Conservation (phyloP, 768 basidiomycete genomes). For the Cyclocybe aegerita region DNA sequence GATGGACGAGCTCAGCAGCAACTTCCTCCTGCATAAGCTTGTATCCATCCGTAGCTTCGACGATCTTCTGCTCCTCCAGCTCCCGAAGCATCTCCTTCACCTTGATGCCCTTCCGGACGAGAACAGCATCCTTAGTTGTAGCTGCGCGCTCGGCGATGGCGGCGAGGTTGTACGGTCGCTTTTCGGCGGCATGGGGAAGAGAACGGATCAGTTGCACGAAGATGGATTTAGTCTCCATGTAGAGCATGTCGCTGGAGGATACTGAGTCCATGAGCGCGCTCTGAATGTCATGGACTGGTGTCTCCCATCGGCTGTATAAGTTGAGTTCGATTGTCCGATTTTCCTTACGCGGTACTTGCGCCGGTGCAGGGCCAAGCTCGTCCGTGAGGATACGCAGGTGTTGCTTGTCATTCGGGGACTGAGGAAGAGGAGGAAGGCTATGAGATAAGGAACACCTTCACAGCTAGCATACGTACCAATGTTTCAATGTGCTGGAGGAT, state of each 20-base stretch:
- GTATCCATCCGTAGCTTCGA: constrained; percentile 81
- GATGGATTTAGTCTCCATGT: constrained; percentile 99
- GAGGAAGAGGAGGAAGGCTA: constrained; percentile 5
- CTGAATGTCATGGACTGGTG: constrained; percentile 96
- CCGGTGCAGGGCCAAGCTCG: constrained; percentile 90
- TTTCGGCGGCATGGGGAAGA: constrained; percentile 79
- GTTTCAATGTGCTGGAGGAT: constrained; percentile 94
- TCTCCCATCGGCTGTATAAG: constrained; percentile 98
- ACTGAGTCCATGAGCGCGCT: constrained; percentile 96
- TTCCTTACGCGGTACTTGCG: constrained; percentile 97
- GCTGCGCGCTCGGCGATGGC: constrained; percentile 93
- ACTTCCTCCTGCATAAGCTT: constrained; percentile 98
- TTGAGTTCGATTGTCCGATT: constrained; percentile 91
- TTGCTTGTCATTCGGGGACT: constrained; percentile 98
- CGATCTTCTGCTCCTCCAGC: constrained; percentile 85
- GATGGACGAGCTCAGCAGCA: constrained; percentile 89
- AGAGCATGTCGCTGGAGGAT: constrained; percentile 96
- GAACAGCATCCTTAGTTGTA: constrained; percentile 93
- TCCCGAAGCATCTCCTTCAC: constrained; percentile 99
- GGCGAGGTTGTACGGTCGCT: constrained; percentile 85
- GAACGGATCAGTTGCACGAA: constrained; percentile 98
- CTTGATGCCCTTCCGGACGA: constrained; percentile 97
- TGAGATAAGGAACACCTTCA: neutral
- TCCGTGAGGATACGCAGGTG: constrained; percentile 96
- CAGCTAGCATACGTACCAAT: constrained; percentile 55